Evolutionary conservation across 1,139 yeast genomes (phyloP), one percentile per base, ranked within the genome.

Genomic region (Suhomyces anneliseae): DNA sequence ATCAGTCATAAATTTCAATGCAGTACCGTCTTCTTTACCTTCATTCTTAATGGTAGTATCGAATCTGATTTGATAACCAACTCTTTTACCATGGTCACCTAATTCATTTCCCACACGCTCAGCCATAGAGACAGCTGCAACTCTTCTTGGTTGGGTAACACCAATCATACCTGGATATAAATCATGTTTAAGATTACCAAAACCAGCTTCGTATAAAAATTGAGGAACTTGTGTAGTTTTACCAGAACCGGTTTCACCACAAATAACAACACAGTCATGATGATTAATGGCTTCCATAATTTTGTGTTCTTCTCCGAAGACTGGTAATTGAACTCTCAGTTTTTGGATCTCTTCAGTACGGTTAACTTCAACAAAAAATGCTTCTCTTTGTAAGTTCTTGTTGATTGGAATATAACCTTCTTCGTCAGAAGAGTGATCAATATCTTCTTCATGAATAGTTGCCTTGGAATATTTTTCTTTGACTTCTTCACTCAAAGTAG

Each of bases 71-170:
- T 93, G 98, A 62, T 93, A 83, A 8, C 93, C 97, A 10, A 95
- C 99, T 49, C 80, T 74, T 29, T 78, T 66, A 4, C 88, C 85
- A 55, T 87, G 90, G 53, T 85, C 79, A 0, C 98, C 98, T 49
- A 93, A 69, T 64, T 93, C 99, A 38, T 77, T 74, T 0, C 84
- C 76, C 6, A 93, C 97, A 69, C 99, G 85, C 47, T 82, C 78
- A 1, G 99, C 93, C 98, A 95, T 93, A 6, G 98, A 88, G 6
- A 95, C 96, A 0, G 99, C 97, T 6, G 99, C 99, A 48, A 93
- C 99, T 70, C 99, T 81, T 72, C 99, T 82, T 0, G 99, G 99
- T 67, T 93, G 99, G 0, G 99, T 93, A 27, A 95, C 77, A 47
- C 97, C 99, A 59, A 93, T 89, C 87, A 92, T 85, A 1, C 97